Base-by-base conservation (phyloP, 2,329 filamentous ascomycete species). In the Ramularia collo-cygni region DNA sequence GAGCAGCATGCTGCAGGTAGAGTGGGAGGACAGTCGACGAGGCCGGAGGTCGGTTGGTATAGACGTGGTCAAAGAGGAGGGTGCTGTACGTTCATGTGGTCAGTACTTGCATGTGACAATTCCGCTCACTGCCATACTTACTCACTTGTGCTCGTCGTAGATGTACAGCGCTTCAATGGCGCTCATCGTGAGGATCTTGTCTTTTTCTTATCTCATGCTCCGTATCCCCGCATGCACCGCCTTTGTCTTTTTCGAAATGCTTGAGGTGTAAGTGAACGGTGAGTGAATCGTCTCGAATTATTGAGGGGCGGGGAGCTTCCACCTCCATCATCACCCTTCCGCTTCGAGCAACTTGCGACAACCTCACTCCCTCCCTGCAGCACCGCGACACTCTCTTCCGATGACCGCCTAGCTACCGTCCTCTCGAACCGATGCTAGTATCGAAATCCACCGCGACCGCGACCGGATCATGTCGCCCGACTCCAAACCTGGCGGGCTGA, bases 161-260 rank as follows among this genome's bases (percentile, higher is more conserved):
- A 98, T 88, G 71, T 96, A 90, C 59, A 98, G 74, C 62, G 90
- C 92, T 72, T 96, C 90, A 60, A 98, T 85, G 61, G 85, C 79
- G 69, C 86, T 67, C 69, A 73, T 73, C 42, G 37, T 64, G 44
- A 10, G 7, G n/a, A n/a, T n/a, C n/a, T 17, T 8, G 15, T 19
- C 26, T 36, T 7, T 24, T 6, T 10, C 21, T 36, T 45, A 43
- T 50, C 34, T 41, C 47, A 50, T 47, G 31, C 21, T 24, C 21
- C 21, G 10, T 24, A 24, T 24, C 21, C 21, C 21, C 21, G 21
- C 10, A 6, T 24, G n/a, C 31, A 17, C 36, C 32, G n/a, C 26
- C 16, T 13, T 13, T 10, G n/a, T 14, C 37, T 26, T 12, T 15
- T 4, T 21, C 14, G n/a, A 26, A 26, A 33, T 42, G 27, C 18